phyloP scores from a whole-genome alignment of 768 basidiomycete genomes.

The Rhodocollybia butyracea region DNA sequence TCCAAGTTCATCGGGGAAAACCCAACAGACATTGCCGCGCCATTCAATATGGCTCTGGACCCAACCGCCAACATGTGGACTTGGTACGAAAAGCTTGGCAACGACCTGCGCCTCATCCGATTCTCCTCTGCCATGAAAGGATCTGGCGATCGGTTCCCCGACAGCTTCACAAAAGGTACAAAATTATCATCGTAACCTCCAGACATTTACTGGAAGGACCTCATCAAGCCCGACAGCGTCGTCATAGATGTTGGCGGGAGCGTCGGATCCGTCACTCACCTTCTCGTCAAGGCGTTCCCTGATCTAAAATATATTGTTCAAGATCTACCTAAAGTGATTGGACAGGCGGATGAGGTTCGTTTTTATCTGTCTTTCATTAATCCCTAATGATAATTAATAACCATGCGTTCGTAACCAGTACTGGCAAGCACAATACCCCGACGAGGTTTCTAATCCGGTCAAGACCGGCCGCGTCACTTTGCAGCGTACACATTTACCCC shows the following conservation, averaged over 20 bases:
- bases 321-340: too few relatives aligned
- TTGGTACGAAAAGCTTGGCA: too few relatives aligned
- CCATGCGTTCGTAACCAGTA: conserved; percentile 34
- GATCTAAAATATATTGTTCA: conserved; percentile 54
- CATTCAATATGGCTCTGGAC: too few relatives aligned
- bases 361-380: background rate
- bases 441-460: conserved; percentile 12
- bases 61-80: too few relatives aligned
- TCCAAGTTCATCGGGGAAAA: too few relatives aligned
- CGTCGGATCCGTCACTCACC: conserved; percentile 44
- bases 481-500: conserved; percentile 14
- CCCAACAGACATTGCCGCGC: too few relatives aligned
- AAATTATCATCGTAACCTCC: background rate
- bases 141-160: background rate
- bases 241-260: conserved; percentile 73
- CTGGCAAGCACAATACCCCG: conserved; percentile 21
- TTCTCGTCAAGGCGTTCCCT: conserved; percentile 31
- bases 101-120: too few relatives aligned
- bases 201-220: conserved; percentile 60
- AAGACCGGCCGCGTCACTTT: conserved; percentile 13
- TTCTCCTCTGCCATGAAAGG: too few relatives aligned
- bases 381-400: background rate
- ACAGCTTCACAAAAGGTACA: background rate
- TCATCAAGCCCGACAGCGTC: conserved; percentile 45
- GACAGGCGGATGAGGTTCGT: too few relatives aligned